A percentile compares a stretch with the other conserved stretches of the same genome.
Evolutionary conservation across 2,329 filamentous ascomycete species (phyloP).

Genomic region (Fusarium hostae): DNA sequence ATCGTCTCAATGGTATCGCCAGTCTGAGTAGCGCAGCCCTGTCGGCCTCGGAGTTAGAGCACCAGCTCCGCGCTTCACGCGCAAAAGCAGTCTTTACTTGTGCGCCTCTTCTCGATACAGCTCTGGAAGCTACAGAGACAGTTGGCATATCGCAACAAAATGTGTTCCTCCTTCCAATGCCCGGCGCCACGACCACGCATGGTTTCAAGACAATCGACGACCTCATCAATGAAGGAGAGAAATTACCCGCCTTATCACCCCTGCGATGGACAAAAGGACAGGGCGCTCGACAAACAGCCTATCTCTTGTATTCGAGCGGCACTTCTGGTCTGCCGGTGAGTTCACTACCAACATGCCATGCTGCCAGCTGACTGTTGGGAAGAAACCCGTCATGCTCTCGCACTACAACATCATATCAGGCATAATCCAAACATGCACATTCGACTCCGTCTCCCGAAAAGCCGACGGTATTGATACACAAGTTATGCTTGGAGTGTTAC

Average conservation of each 20-base stretch:
- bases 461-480: constrained; percentile 53
- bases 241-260: constrained; percentile 62
- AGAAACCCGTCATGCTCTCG: constrained; percentile 87
- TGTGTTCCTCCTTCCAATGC: constrained; percentile 76
- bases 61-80: constrained; percentile 75
- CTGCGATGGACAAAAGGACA: constrained; percentile 69
- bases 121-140: constrained; percentile 70
- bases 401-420: constrained; percentile 85
- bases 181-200: constrained; percentile 52
- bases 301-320: constrained; percentile 83
- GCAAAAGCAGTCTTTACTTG: constrained; percentile 79
- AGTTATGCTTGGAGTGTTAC: constrained; percentile 72
- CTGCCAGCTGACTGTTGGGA: constrained; percentile 42
- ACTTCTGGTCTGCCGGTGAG: constrained; percentile 80
- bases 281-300: constrained; percentile 74
- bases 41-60: constrained; percentile 73
- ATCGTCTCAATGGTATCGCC: constrained; percentile 76
- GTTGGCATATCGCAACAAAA: constrained; percentile 69
- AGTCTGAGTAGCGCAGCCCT: constrained; percentile 81
- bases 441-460: constrained; percentile 53
- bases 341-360: accelerated
- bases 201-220: constrained; percentile 72
- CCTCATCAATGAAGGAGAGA: constrained; percentile 68
- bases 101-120: constrained; percentile 69
- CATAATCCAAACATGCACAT: constrained; percentile 67